These are phyloP conservation scores for Microsporum audouinii DNA, from an alignment of 2,329 filamentous ascomycete genomes.

Conservation along the genomic window DNA sequence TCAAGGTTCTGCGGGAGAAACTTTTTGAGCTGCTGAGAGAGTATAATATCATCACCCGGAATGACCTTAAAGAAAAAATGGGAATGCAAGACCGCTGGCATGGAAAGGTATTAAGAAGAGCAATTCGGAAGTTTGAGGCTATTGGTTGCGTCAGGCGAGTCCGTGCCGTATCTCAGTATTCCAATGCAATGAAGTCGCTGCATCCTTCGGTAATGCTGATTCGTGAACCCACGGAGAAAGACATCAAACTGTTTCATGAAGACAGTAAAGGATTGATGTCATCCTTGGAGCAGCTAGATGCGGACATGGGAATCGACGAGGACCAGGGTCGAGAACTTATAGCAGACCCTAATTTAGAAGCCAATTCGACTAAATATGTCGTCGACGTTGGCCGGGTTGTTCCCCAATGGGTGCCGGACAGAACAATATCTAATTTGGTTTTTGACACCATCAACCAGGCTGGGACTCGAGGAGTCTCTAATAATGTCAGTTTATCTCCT, in stretches of 20 bases:
- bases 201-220: slow-evolving; percentile 36
- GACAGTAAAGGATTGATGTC: slow-evolving; percentile 22
- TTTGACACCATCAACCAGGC: slow-evolving; percentile 38
- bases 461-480: slow-evolving; percentile 41
- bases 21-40: slow-evolving; percentile 41
- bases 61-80: slow-evolving; percentile 42
- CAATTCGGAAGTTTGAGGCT: slow-evolving; percentile 35
- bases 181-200: slow-evolving; percentile 23
- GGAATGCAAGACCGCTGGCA: slow-evolving; percentile 30
- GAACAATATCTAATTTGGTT: slow-evolving; percentile 41
- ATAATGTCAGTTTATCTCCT: slow-evolving; percentile 26
- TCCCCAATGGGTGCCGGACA: slow-evolving; percentile 46
- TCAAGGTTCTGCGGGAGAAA: slow-evolving; percentile 39
- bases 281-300: slow-evolving; percentile 21
- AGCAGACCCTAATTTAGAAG: slow-evolving; percentile 13
- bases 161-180: slow-evolving; percentile 33
- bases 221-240: slow-evolving; percentile 30
- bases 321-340: slow-evolving; percentile 19
- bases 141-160: slow-evolving; percentile 38
- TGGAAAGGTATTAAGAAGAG: slow-evolving; percentile 31
- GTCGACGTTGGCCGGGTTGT: slow-evolving; percentile 29
- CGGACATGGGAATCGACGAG: slow-evolving; percentile 23
- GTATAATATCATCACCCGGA: slow-evolving; percentile 40
- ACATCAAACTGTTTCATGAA: slow-evolving; percentile 32
- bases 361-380: slow-evolving; percentile 12